Percentiles rank a stretch among this genome's conserved stretches.
Conservation (phyloP, 1,284 basidiomycete genomes). For the Taiwanofungus camphoratus region DNA sequence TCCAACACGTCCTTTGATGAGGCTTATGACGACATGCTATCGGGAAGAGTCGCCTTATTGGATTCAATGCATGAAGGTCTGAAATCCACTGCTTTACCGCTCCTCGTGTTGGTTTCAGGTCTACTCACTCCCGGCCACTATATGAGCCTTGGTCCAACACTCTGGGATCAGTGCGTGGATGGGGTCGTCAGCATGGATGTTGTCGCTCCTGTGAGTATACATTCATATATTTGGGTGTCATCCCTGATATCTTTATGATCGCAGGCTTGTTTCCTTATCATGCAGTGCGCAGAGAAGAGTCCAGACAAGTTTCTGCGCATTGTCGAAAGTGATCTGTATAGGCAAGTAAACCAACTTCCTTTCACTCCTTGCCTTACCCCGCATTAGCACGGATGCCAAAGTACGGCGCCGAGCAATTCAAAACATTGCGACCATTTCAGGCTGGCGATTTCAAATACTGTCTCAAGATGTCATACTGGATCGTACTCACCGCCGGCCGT, state of each 20-base stretch:
- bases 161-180: slow-evolving; percentile 55
- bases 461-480: slow-evolving; percentile 56
- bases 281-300: slow-evolving; percentile 66
- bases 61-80: slow-evolving; percentile 41
- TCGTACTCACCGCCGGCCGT: slow-evolving; percentile 51
- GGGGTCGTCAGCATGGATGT: slow-evolving; percentile 34
- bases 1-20: slow-evolving; percentile 10
- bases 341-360: slow-evolving; percentile 32
- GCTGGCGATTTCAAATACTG: slow-evolving; percentile 62
- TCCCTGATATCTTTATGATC: not conserved
- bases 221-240: slow-evolving; percentile 2
- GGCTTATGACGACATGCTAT: slow-evolving; percentile 10
- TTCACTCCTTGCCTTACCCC: not conserved
- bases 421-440: slow-evolving; percentile 47
- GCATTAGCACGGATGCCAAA: slow-evolving; percentile 25
- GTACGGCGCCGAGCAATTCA: slow-evolving; percentile 46
- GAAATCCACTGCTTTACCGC: slow-evolving; percentile 40
- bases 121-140: slow-evolving; percentile 45
- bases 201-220: slow-evolving; percentile 45
- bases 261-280: slow-evolving; percentile 61
- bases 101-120: slow-evolving; percentile 56
- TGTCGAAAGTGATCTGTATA: slow-evolving; percentile 52
- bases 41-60: slow-evolving; percentile 35
- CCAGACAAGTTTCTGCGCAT: slow-evolving; percentile 39
- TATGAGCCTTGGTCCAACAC: slow-evolving; percentile 37